Evolutionary conservation across 2,329 filamentous ascomycete genomes (phyloP).

Genomic region (Alternaria burnsii): DNA sequence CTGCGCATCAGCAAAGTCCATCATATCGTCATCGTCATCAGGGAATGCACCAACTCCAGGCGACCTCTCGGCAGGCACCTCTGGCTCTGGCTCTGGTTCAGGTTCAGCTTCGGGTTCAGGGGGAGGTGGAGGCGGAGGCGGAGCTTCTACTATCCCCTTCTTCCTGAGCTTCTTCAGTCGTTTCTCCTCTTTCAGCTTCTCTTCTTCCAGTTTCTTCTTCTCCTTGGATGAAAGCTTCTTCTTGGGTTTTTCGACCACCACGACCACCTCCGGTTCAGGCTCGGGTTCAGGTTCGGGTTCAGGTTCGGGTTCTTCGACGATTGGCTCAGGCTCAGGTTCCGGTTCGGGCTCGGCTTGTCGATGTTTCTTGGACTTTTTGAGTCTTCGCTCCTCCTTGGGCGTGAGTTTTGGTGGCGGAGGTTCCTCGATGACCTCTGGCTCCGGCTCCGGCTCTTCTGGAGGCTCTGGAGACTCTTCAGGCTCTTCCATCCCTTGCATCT

Average conservation of each 20-base stretch:
- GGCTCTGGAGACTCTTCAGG: constrained; percentile 29
- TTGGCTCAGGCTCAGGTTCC: constrained; percentile 33
- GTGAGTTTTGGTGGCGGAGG: constrained; percentile 21
- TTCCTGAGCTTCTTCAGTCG: constrained; percentile 42
- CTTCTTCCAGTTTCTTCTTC: constrained; percentile 12
- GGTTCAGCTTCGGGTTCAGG: constrained; percentile 39
- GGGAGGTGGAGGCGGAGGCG: background rate
- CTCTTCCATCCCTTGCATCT: constrained; percentile 12
- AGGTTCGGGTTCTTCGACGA: constrained; percentile 30
- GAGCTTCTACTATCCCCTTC: constrained; percentile 35
- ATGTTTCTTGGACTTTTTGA: constrained; percentile 20
- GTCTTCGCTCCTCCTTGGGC: constrained; percentile 10
- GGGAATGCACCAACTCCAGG: constrained; percentile 60
- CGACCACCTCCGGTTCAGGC: constrained; percentile 41
- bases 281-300: constrained; percentile 22
- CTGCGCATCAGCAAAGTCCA: constrained; percentile 32
- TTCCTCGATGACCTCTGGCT: constrained; percentile 32
- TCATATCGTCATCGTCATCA: constrained; percentile 52
- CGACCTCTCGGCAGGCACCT: constrained; percentile 40
- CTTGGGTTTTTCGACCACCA: constrained; percentile 40
- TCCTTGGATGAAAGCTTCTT: constrained; percentile 43
- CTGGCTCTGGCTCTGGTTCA: constrained; percentile 42
- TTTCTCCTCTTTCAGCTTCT: constrained; percentile 23
- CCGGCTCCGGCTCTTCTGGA: constrained; percentile 38
- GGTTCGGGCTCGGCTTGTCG: constrained; percentile 28